A percentile compares a stretch with the other conserved stretches of the same genome.
phyloP scores from a whole-genome alignment of 805 yeast species.

The Gaillardinia entomophila region DNA sequence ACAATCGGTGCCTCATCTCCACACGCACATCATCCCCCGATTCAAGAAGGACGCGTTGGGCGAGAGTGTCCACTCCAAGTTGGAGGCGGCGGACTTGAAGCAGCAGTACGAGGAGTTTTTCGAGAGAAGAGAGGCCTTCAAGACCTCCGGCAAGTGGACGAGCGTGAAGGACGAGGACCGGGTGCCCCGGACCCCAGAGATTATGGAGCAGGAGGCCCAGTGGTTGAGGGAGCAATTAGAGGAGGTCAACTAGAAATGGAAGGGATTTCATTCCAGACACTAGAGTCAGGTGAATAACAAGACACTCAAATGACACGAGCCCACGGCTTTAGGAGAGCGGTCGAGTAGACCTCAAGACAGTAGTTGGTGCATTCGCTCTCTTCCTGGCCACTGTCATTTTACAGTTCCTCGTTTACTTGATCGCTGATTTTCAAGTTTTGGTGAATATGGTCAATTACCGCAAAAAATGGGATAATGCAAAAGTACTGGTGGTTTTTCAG shows the following conservation, averaged over 20 bases:
- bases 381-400: no score
- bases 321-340: no score
- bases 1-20: conserved; percentile 92
- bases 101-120: conserved; percentile 17
- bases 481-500: no score
- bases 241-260: conserved; percentile 12
- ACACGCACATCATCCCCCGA: conserved; percentile 90
- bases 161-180: conserved; percentile 48
- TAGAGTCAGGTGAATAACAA: not conserved
- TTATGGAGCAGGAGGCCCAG: conserved; percentile 68
- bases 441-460: no score
- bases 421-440: no score
- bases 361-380: no score
- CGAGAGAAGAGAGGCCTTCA: conserved; percentile 16
- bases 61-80: conserved; percentile 53
- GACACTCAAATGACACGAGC: no score
- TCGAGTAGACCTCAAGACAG: no score
- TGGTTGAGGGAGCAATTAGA: conserved; percentile 42
- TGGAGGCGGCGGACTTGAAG: conserved; percentile 54
- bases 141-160: conserved; percentile 25
- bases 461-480: no score
- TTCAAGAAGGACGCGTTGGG: conserved; percentile 54
- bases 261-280: conserved; percentile 4
- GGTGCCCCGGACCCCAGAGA: conserved; percentile 49
- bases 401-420: no score